phyloP scores from a whole-genome alignment of 257 asterid genomes.

The Fraxinus anomala region DNA sequence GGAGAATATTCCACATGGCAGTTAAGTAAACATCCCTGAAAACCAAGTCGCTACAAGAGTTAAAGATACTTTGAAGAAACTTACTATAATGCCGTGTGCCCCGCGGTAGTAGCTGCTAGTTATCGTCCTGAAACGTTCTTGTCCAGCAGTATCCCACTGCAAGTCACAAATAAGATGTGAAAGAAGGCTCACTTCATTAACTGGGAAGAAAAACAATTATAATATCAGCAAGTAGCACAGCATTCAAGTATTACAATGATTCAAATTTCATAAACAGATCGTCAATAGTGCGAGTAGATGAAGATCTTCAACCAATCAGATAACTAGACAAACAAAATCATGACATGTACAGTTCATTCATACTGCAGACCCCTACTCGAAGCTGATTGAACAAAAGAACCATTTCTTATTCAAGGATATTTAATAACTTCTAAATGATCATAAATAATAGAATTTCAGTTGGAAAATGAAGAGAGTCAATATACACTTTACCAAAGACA shows the following conservation, averaged over 20 bases:
- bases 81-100: slow-evolving; percentile 92
- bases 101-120: slow-evolving; percentile 97
- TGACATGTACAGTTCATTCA: background rate
- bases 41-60: slow-evolving; percentile 14
- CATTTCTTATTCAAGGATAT: background rate
- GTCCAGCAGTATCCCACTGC: slow-evolving; percentile 99
- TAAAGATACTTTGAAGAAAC: slow-evolving; percentile 34
- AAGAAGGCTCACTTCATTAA: background rate
- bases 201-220: background rate
- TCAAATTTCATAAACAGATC: background rate
- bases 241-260: background rate
- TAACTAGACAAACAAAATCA: background rate
- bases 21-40: slow-evolving; percentile 14
- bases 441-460: background rate
- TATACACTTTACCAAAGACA: background rate
- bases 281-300: background rate
- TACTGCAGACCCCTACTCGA: background rate
- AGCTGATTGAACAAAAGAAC: background rate
- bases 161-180: slow-evolving; percentile 16
- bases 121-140: slow-evolving; percentile 91
- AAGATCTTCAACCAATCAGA: background rate
- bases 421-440: background rate
- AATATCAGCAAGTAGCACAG: background rate
- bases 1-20: slow-evolving; percentile 24
- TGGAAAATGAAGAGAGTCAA: background rate